Base-by-base conservation (phyloP, 495 filamentous ascomycete species). In the Glarea lozoyensis region DNA sequence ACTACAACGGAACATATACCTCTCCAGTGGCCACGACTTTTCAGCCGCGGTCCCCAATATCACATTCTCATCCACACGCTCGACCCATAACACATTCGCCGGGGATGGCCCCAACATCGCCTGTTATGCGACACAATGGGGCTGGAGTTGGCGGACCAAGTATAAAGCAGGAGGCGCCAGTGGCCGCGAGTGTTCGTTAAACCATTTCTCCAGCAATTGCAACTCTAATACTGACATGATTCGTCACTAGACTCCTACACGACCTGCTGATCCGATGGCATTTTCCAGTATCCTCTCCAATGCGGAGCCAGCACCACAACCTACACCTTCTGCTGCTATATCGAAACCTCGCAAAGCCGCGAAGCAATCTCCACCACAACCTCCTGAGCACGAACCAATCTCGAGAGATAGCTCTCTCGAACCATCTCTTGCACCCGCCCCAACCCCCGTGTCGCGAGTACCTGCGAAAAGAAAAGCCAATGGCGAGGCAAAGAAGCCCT, bases 201-300 rank as follows among this genome's bases (percentile, higher is more conserved):
- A 30, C 38, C 38, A 42, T 42, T 32, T 29, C 30, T 25, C 22
- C 23, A 42, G 45, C 47, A 84, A 72, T 83, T 74, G 38, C 69
- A n/a, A n/a, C n/a, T n/a, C n/a, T n/a, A n/a, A 78, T 23, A 22
- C 49, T 52, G 17, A 52, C 45, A 18, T 24, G n/a, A 1, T 22
- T 16, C 1, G 30, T 30, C 16, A 46, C 7, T 32, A 53, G 48
- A 53, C 49, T 16, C 54, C 54, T 0, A 57, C 47, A 29, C 69
- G 77, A 41, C 76, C 83, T 49, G 75, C 81, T 39, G 76, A 89
- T 61, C 83, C 88, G 11, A 94, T 94, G 88, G 86, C 86, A 2
- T 87, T 94, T 51, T 87, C 86, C 23, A 92, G 84, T 57, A 93
- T 94, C 42, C 75, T 94, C 25, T 88, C 86, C 1, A 81, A 72